A percentile compares a stretch with the other conserved stretches of the same genome.
Conservation (phyloP, 257 asterid genomes). For the Solanum chilense region DNA sequence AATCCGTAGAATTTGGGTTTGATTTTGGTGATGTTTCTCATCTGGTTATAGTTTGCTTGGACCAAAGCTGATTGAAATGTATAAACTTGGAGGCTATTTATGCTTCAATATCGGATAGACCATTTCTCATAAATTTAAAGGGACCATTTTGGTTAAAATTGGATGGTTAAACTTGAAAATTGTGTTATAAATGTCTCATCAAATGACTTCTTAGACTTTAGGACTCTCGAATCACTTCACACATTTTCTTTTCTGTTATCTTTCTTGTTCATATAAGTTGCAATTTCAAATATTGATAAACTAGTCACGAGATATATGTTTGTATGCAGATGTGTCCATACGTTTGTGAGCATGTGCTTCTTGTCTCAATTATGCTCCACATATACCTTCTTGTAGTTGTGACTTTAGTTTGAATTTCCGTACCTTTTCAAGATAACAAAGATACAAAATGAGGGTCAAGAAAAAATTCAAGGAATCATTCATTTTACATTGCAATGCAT, state of each 20-base stretch:
- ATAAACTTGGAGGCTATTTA: neutral
- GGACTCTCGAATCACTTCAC: neutral
- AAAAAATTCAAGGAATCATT: conserved; percentile 60
- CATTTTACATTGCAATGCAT: conserved; percentile 74
- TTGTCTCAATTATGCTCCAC: neutral
- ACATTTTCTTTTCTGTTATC: neutral
- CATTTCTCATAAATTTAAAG: neutral
- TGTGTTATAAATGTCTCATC: neutral
- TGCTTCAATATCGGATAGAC: neutral
- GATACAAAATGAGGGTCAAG: conserved; percentile 37
- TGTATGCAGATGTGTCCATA: neutral
- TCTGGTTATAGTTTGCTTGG: neutral
- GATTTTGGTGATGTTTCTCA: neutral
- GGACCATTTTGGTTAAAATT: neutral
- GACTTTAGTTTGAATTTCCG: conserved; percentile 34
- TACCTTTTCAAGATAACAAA: conserved; percentile 25
- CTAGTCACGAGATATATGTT: neutral
- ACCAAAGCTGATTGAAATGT: neutral
- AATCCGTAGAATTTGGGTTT: neutral
- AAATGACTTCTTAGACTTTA: neutral
- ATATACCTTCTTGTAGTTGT: conserved; percentile 1
- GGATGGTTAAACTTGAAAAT: neutral
- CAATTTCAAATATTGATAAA: neutral
- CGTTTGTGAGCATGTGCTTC: neutral
- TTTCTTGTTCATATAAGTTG: neutral